Percentiles rank a stretch among this genome's conserved stretches.
Conservation (phyloP, 148 eudicot species). For the Rhododendron kiyosumense region DNA sequence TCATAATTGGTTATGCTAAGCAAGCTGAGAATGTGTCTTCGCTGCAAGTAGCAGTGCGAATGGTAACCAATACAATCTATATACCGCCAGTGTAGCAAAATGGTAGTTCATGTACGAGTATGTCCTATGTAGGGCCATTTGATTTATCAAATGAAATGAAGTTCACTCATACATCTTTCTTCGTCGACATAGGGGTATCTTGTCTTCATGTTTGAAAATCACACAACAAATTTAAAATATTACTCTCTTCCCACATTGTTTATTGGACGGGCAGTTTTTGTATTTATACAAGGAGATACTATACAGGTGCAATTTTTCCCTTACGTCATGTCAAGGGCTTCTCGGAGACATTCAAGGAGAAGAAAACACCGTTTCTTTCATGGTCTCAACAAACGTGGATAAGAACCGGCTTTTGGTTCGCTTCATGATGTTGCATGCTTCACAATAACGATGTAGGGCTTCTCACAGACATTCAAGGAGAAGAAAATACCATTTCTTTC, state of each 20-base stretch:
- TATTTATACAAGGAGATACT: not conserved
- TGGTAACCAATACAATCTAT: not conserved
- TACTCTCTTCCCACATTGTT: not conserved
- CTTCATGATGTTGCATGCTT: not conserved
- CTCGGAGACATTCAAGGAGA: constrained; percentile 61
- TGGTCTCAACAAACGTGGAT: constrained; percentile 54
- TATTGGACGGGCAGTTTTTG: not conserved
- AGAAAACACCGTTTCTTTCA: constrained; percentile 89
- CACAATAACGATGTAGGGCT: constrained; percentile 23
- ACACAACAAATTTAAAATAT: not conserved
- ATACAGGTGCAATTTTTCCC: constrained; percentile 81
- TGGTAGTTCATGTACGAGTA: not conserved
- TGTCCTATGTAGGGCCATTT: not conserved
- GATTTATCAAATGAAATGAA: not conserved
- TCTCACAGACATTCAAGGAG: constrained; percentile 58
- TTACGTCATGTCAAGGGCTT: constrained; percentile 55
- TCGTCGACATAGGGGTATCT: not conserved
- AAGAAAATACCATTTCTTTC: constrained; percentile 80
- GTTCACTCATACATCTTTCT: not conserved
- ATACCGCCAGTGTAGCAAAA: not conserved
- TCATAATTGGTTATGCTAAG: not conserved
- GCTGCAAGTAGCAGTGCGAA: not conserved
- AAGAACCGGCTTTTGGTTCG: not conserved
- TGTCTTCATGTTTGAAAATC: not conserved
- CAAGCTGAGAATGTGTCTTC: not conserved